These are phyloP conservation scores for Thelonectria blattea DNA, from an alignment of 2,329 filamentous ascomycete species.

Conservation along the genomic window DNA sequence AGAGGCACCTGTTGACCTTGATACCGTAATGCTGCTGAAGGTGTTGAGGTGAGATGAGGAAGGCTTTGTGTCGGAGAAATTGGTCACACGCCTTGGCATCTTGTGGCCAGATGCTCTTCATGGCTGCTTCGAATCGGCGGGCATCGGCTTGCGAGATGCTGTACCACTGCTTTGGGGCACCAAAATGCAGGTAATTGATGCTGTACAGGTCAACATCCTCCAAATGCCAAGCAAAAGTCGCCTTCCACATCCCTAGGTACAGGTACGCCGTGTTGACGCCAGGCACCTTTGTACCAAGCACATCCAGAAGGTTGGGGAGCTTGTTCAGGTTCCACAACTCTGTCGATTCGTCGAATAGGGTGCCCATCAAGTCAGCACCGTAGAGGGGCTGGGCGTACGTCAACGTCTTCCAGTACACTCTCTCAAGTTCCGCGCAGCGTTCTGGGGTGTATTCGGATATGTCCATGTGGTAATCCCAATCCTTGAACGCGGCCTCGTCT, in stretches of 20 bases:
- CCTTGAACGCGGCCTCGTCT: slow-evolving; percentile 88
- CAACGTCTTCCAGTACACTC: slow-evolving; percentile 95
- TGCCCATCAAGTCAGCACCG: slow-evolving; percentile 94
- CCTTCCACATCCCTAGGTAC: slow-evolving; percentile 99
- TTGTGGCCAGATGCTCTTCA: slow-evolving; percentile 93
- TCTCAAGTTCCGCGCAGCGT: slow-evolving; percentile 91
- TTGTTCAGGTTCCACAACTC: slow-evolving; percentile 94
- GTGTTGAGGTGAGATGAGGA: slow-evolving; percentile 90
- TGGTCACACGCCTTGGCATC: slow-evolving; percentile 96
- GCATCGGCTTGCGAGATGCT: slow-evolving; percentile 97
- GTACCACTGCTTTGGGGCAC: slow-evolving; percentile 99
- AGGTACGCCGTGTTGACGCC: slow-evolving; percentile 98
- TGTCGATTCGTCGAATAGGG: slow-evolving; percentile 86
- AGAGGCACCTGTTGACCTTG: slow-evolving; percentile 93
- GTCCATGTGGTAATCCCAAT: slow-evolving; percentile 89
- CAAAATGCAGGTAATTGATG: slow-evolving; percentile 99
- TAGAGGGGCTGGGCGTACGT: slow-evolving; percentile 96
- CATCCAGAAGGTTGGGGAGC: slow-evolving; percentile 89
- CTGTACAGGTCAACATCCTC: slow-evolving; percentile 99
- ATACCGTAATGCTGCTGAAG: slow-evolving; percentile 90
- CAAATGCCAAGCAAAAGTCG: slow-evolving; percentile 98
- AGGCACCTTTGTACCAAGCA: slow-evolving; percentile 92
- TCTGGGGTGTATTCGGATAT: slow-evolving; percentile 89
- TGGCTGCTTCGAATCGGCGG: slow-evolving; percentile 88
- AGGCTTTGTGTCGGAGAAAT: slow-evolving; percentile 96